phyloP scores from a whole-genome alignment of 2,329 filamentous ascomycete genomes.

The Apiospora sp. region DNA sequence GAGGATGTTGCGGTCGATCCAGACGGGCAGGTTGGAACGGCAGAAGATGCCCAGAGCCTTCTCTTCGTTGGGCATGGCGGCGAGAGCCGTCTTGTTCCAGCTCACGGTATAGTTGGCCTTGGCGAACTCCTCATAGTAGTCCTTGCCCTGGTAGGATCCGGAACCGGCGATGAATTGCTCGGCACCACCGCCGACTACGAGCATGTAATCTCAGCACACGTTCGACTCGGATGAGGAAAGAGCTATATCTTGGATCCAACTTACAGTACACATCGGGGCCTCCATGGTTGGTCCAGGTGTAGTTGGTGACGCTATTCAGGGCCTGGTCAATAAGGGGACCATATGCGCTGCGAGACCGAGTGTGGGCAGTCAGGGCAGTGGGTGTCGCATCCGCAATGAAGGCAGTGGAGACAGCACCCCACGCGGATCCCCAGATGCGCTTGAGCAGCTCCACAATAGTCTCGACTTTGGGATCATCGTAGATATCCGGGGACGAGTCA shows the following conservation, averaged over 20 bases:
- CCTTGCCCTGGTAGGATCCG: constrained; percentile 71
- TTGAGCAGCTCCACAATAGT: constrained; percentile 81
- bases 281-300: constrained; percentile 78
- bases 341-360: constrained; percentile 72
- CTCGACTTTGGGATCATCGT: constrained; percentile 88
- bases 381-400: constrained; percentile 85
- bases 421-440: constrained; percentile 68
- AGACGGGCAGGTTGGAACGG: constrained; percentile 78
- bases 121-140: constrained; percentile 82
- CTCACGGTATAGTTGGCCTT: constrained; percentile 76
- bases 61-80: constrained; percentile 61
- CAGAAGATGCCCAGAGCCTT: constrained; percentile 82
- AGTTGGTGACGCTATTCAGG: constrained; percentile 79
- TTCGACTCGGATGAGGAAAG: neutral
- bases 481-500: constrained; percentile 75
- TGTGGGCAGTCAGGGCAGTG: constrained; percentile 77
- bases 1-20: constrained; percentile 87
- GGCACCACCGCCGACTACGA: constrained; percentile 73
- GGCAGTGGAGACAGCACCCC: constrained; percentile 79
- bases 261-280: constrained; percentile 78
- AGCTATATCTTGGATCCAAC: neutral
- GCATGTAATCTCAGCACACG: neutral
- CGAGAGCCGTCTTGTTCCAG: constrained; percentile 76
- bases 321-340: constrained; percentile 78
- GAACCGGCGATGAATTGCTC: constrained; percentile 78